These are phyloP conservation scores for Xylaria multiplex DNA, from an alignment of 2,329 filamentous ascomycete species.

Conservation along the genomic window DNA sequence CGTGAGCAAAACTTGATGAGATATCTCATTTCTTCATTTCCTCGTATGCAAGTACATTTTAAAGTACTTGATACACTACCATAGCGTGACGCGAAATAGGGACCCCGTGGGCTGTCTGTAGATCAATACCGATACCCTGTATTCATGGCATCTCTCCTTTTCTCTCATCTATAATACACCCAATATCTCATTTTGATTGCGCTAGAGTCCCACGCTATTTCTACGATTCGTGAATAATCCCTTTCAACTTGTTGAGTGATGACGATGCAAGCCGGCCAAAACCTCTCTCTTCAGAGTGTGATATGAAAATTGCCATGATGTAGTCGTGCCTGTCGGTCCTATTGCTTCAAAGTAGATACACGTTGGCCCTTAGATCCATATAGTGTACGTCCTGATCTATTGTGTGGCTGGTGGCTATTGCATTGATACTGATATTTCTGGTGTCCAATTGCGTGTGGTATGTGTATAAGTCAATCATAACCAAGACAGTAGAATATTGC, in stretches of 20 bases:
- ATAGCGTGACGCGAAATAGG: background rate
- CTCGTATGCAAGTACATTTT: constrained; percentile 11
- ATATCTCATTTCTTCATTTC: constrained; percentile 19
- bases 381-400: background rate
- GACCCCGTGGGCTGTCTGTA: background rate
- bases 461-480: background rate
- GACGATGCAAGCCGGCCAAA: background rate
- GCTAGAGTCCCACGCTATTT: background rate
- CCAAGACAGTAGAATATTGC: background rate
- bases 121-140: background rate
- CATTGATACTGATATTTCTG: background rate
- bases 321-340: background rate
- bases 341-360: background rate
- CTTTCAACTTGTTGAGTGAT: background rate
- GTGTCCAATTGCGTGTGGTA: background rate
- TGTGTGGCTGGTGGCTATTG: background rate
- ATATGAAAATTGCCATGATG: background rate
- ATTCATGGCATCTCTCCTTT: background rate
- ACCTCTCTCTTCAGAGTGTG: background rate
- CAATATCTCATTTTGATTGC: background rate
- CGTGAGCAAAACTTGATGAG: background rate
- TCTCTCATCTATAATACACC: constrained; percentile 20
- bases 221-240: background rate
- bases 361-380: background rate
- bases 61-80: background rate